These are phyloP conservation scores for Cyphellophora europaea DNA, from an alignment of 2,329 filamentous ascomycete species.

Conservation along the genomic window DNA sequence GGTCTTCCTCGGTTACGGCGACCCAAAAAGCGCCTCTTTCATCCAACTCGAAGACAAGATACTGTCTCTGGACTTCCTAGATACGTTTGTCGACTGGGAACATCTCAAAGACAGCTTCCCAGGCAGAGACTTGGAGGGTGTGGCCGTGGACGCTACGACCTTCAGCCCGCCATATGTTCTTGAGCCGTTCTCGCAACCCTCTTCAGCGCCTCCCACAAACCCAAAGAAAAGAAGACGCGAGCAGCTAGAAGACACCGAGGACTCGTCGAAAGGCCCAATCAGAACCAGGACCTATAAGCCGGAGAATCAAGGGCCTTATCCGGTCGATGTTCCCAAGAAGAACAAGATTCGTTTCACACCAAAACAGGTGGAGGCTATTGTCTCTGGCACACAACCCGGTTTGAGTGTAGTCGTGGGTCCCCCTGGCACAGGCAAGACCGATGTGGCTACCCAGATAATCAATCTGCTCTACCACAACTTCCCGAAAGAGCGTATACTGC, in stretches of 20 bases:
- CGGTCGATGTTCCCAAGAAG: constrained; percentile 68
- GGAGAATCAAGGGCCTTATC: constrained; percentile 82
- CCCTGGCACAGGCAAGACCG: constrained; percentile 96
- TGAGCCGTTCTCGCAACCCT: constrained; percentile 51
- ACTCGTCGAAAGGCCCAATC: constrained; percentile 44
- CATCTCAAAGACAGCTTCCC: constrained; percentile 84
- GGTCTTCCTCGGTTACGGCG: constrained; percentile 94
- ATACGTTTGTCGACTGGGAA: constrained; percentile 93
- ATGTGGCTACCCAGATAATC: constrained; percentile 96
- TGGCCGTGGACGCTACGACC: constrained; percentile 59
- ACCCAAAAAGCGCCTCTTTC: constrained; percentile 80
- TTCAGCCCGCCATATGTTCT: constrained; percentile 85
- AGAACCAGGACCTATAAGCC: constrained; percentile 86
- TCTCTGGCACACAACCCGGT: constrained; percentile 87
- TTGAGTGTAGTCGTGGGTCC: constrained; percentile 90
- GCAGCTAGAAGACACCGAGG: constrained; percentile 53
- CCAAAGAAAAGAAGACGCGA: constrained; percentile 82
- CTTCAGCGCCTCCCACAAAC: constrained; percentile 43
- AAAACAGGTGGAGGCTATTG: constrained; percentile 83
- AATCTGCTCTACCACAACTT: constrained; percentile 99
- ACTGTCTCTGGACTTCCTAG: constrained; percentile 75
- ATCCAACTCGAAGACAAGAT: constrained; percentile 70
- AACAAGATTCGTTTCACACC: constrained; percentile 85
- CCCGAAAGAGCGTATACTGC: constrained; percentile 77
- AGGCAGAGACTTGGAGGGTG: constrained; percentile 76